Conservation (phyloP, 106 monocot species). For the Dendrobium chrysotoxum region DNA sequence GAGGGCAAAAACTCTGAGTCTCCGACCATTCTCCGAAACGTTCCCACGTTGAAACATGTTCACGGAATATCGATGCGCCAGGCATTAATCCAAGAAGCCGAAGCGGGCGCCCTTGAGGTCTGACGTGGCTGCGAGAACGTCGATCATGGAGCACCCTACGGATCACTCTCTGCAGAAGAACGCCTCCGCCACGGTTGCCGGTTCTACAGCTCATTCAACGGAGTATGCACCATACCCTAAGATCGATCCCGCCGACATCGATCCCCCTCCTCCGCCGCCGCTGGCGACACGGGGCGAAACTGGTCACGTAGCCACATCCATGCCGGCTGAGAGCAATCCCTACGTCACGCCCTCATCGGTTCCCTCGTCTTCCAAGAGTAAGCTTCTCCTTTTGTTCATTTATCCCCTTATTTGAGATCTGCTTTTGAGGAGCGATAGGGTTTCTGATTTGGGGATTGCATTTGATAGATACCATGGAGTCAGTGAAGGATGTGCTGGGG, state of each 20-base stretch:
- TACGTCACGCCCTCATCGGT: constrained; percentile 28
- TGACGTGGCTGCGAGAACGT: not conserved
- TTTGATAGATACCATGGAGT: constrained; percentile 14
- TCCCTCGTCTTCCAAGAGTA: constrained; percentile 24
- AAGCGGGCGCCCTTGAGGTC: not conserved
- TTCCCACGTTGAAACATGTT: not conserved
- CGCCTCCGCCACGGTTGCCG: not conserved
- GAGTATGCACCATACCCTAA: constrained; percentile 20
- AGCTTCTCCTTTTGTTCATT: not conserved
- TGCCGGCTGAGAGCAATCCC: constrained; percentile 37
- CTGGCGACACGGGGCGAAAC: not conserved
- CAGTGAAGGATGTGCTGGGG: constrained; percentile 19
- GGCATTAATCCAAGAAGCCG: not conserved
- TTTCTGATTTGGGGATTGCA: not conserved
- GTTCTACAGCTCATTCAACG: not conserved
- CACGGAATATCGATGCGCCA: not conserved
- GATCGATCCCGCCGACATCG: constrained; percentile 13
- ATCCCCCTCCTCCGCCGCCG: constrained; percentile 7
- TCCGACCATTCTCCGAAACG: not conserved
- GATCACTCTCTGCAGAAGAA: not conserved
- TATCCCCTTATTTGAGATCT: not conserved
- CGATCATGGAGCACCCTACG: not conserved
- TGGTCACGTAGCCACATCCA: constrained; percentile 8
- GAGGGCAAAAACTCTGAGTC: no score
- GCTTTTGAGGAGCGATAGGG: not conserved